Percentiles rank a stretch among this genome's conserved stretches.
Conservation (phyloP, 371 early-diverging fungal species). For the Lichtheimia hyalospora region DNA sequence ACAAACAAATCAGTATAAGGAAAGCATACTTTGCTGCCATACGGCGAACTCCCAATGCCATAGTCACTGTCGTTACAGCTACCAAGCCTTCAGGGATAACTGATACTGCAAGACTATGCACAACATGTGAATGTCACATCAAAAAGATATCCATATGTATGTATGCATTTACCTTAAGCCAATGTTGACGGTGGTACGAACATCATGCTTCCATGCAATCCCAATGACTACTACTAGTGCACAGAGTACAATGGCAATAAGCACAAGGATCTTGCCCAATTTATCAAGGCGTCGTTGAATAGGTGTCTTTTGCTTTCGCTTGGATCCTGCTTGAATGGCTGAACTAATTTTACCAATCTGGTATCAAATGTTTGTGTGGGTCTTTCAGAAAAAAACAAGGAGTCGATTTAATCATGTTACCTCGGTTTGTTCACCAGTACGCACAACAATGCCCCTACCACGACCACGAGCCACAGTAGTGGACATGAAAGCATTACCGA, state of each 20-base stretch:
- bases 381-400: background rate
- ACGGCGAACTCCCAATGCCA: constrained; percentile 90
- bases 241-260: constrained; percentile 79
- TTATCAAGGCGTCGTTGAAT: constrained; percentile 74
- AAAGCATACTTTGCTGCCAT: constrained; percentile 80
- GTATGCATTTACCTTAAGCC: constrained; percentile 35
- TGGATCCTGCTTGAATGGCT: constrained; percentile 75
- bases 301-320: constrained; percentile 68
- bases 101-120: constrained; percentile 71
- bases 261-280: constrained; percentile 73
- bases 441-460: constrained; percentile 78
- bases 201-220: constrained; percentile 64
- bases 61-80: constrained; percentile 89
- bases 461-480: constrained; percentile 73
- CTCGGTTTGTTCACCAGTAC: constrained; percentile 82
- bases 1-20: background rate
- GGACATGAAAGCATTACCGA: constrained; percentile 72
- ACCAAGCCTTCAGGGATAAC: constrained; percentile 97
- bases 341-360: constrained; percentile 89
- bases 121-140: background rate
- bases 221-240: constrained; percentile 83
- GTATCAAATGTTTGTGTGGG: constrained; percentile 4
- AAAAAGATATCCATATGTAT: background rate
- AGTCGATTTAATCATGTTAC: constrained; percentile 39
- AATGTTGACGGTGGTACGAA: constrained; percentile 40